Base-by-base conservation (phyloP, 2,329 filamentous ascomycete genomes). In the Fusarium incarnatum region DNA sequence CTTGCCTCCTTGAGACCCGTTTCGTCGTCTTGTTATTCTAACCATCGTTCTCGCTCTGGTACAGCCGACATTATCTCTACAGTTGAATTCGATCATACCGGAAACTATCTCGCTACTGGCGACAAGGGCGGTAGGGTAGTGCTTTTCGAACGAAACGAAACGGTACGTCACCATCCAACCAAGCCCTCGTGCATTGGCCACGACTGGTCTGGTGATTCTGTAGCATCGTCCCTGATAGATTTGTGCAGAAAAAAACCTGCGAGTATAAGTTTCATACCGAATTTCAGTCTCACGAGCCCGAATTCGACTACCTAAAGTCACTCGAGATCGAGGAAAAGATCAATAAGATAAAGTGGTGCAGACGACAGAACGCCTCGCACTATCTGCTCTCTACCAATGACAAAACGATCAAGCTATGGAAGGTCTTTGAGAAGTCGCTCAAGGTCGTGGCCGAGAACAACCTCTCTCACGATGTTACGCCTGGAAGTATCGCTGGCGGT, bases 311-410 rank as follows among this genome's bases (percentile, higher is more conserved):
- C 81, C 89, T 99, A 73, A 99, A 99, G 84, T 99, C 96, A 34
- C 88, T 99, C 75, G 96, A 99, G 83, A 99, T 99, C 79, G 96
- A 99, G 87, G 96, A 99, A 83, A 99, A 99, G 86, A 99, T 99
- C 88, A 99, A 99, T 88, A 99, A 99, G 87, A 99, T 99, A 85
- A 99, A 98, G 83, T 99, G 96, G 96, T 99, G 96, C 82, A 91
- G 92, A 79, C 91, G 96, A 83, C 95, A 98, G 83, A 99, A 99
- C 86, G 93, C 95, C 67, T 98, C 96, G 59, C 96, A 99, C 84
- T 99, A 97, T 82, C 89, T 99, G 55, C 89, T 99, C 60, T 98
- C 96, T 45, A 99, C 96, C 76, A 99, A 99, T 80, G 96, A 99
- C 86, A 99, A 99, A 87, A 99, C 96, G 44, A 99, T 99, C 88